Evolutionary conservation across 1,284 basidiomycete genomes (phyloP).

Genomic region (Cryptococcus sp.): DNA sequence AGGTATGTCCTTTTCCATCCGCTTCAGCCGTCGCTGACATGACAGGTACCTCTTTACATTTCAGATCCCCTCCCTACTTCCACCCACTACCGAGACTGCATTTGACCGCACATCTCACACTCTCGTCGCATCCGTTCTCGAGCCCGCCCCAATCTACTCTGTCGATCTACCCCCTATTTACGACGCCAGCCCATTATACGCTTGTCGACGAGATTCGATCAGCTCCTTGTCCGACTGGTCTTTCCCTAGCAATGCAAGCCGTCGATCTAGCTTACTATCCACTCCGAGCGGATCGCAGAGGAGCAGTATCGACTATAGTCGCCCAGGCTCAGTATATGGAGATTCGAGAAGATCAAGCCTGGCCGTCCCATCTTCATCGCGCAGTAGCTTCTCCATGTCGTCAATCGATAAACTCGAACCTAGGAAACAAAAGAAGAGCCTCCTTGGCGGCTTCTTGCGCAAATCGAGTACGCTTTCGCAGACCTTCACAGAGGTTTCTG

Average conservation of each 20-base stretch:
- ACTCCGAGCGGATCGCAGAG: too few relatives aligned
- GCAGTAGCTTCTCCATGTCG: not conserved
- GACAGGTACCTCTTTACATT: not conserved
- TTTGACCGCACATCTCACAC: not conserved
- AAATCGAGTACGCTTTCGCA: not conserved
- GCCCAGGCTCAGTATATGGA: too few relatives aligned
- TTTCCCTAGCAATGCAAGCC: not conserved
- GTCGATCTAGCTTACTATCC: too few relatives aligned
- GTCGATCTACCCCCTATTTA: not conserved
- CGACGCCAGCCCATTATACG: not conserved
- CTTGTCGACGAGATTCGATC: not conserved
- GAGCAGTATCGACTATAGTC: too few relatives aligned
- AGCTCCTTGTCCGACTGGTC: not conserved
- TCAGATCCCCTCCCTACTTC: not conserved
- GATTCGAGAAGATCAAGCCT: not conserved
- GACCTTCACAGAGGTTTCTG: not conserved
- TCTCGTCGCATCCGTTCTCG: not conserved
- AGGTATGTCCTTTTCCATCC: too few relatives aligned
- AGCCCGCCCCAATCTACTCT: not conserved
- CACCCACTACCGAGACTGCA: not conserved
- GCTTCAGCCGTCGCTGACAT: too few relatives aligned
- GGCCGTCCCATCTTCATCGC: not conserved
- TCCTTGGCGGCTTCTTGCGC: not conserved
- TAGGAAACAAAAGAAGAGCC: not conserved
- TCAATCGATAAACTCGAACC: not conserved